Evolutionary conservation across 108 stramenopile species (phyloP).

Genomic region (Pseudonitzschia pungens): DNA sequence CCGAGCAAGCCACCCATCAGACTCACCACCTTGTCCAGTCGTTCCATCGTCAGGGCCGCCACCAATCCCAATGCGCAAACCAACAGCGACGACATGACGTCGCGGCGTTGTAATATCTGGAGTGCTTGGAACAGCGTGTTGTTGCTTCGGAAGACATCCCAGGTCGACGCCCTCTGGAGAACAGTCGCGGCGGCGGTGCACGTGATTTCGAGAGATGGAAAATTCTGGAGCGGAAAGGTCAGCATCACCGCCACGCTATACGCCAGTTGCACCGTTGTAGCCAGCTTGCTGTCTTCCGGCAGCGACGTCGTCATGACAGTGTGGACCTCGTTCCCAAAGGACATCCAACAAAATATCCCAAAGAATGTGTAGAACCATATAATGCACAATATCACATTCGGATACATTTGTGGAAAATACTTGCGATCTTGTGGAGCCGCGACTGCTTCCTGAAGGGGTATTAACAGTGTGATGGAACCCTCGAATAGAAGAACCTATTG

Average conservation of each 20-base stretch:
- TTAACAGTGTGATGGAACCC: slow-evolving; percentile 57
- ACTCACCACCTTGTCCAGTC: slow-evolving; percentile 67
- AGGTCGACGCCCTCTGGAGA: not conserved
- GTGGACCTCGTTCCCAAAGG: slow-evolving; percentile 45
- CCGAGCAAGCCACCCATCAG: slow-evolving; percentile 63
- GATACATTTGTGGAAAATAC: slow-evolving; percentile 45
- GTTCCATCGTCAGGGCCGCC: slow-evolving; percentile 47
- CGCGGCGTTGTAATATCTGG: slow-evolving; percentile 5
- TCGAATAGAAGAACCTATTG: slow-evolving; percentile 44
- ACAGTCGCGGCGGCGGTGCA: not conserved
- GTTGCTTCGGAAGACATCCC: not conserved
- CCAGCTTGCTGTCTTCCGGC: slow-evolving; percentile 32
- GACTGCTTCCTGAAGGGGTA: slow-evolving; percentile 59
- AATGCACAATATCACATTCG: slow-evolving; percentile 40
- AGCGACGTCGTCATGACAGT: slow-evolving; percentile 53
- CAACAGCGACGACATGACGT: slow-evolving; percentile 32
- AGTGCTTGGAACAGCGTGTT: not conserved
- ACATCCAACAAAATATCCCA: slow-evolving; percentile 45
- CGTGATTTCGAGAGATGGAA: slow-evolving; percentile 53
- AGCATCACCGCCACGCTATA: slow-evolving; percentile 56
- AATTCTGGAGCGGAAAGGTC: slow-evolving; percentile 63
- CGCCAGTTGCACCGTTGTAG: slow-evolving; percentile 50
- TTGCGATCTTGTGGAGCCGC: slow-evolving; percentile 23
- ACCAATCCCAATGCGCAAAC: slow-evolving; percentile 44
- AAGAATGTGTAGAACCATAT: slow-evolving; percentile 51